Conservation (phyloP, 768 basidiomycete species). For the Agaricus sinodeliciosus region DNA sequence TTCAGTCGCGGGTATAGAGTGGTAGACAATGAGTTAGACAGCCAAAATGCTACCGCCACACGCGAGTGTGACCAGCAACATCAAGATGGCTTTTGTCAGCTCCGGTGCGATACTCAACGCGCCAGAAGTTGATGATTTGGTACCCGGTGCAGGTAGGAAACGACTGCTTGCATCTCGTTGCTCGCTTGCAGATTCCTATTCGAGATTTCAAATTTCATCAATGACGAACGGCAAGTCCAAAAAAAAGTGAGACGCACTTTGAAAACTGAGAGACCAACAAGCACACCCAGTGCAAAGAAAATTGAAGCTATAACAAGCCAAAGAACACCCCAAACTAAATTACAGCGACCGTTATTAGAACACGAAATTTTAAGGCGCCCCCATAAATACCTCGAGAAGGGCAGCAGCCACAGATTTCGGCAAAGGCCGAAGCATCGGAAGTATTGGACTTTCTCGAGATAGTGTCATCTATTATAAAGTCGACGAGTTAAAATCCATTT, state of each 20-base stretch:
- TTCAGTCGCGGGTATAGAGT: neutral
- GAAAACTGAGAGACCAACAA: constrained; percentile 76
- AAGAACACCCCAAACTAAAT: constrained; percentile 78
- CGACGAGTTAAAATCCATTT: neutral
- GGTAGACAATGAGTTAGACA: neutral
- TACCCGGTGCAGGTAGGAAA: constrained; percentile 57
- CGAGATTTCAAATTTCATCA: neutral
- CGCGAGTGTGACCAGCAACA: neutral
- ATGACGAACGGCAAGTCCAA: constrained; percentile 34
- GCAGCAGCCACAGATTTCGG: constrained; percentile 79
- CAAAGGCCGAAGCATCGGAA: constrained; percentile 85
- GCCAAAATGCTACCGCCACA: neutral
- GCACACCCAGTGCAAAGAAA: constrained; percentile 70
- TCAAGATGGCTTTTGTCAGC: neutral
- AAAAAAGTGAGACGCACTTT: constrained; percentile 47
- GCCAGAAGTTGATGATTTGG: constrained; percentile 23
- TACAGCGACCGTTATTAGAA: neutral
- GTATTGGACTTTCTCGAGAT: constrained; percentile 77
- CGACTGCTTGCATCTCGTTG: constrained; percentile 28
- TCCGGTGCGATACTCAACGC: constrained; percentile 15
- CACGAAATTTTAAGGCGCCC: constrained; percentile 3
- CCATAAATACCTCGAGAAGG: constrained; percentile 59
- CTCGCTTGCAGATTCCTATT: constrained; percentile 14
- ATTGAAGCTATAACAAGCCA: constrained; percentile 74
- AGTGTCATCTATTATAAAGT: constrained; percentile 58